These are phyloP conservation scores for Lolium rigidum DNA, from an alignment of 176 grass and related monocot genomes.

Conservation along the genomic window DNA sequence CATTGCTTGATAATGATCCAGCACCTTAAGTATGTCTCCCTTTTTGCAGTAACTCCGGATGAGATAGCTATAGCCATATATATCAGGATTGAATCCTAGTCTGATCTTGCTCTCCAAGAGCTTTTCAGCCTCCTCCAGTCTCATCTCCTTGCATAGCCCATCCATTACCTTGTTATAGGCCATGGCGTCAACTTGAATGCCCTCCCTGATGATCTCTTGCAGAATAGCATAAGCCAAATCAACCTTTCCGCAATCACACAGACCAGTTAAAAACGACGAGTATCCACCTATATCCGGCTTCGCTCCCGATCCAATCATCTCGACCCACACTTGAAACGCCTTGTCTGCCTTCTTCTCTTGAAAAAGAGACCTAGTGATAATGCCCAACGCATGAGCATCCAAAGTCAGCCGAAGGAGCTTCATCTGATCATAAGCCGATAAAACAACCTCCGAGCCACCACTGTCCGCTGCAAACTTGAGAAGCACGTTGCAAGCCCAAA, in stretches of 20 bases:
- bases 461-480: constrained; percentile 51
- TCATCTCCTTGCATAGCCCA: constrained; percentile 77
- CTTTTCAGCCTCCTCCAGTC: constrained; percentile 66
- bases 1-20: constrained; percentile 70
- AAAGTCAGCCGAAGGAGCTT: constrained; percentile 40
- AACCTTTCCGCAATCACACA: constrained; percentile 56
- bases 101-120: constrained; percentile 65
- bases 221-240: constrained; percentile 53
- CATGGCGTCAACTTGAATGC: constrained; percentile 44
- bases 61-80: constrained; percentile 66
- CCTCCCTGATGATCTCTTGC: constrained; percentile 47
- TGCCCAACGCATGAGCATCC: constrained; percentile 47
- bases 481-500: constrained; percentile 60
- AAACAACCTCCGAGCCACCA: constrained; percentile 43
- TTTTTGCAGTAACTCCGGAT: constrained; percentile 66
- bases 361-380: constrained; percentile 65
- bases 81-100: constrained; percentile 42
- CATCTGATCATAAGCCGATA: constrained; percentile 55
- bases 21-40: constrained; percentile 54
- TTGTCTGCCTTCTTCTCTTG: constrained; percentile 49
- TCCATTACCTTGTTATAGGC: constrained; percentile 77
- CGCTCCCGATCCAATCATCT: constrained; percentile 57
- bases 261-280: constrained; percentile 60
- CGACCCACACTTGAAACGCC: constrained; percentile 55
- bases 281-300: constrained; percentile 54